phyloP scores from a whole-genome alignment of 2,329 filamentous ascomycete genomes.

The Helminthosporium solani region DNA sequence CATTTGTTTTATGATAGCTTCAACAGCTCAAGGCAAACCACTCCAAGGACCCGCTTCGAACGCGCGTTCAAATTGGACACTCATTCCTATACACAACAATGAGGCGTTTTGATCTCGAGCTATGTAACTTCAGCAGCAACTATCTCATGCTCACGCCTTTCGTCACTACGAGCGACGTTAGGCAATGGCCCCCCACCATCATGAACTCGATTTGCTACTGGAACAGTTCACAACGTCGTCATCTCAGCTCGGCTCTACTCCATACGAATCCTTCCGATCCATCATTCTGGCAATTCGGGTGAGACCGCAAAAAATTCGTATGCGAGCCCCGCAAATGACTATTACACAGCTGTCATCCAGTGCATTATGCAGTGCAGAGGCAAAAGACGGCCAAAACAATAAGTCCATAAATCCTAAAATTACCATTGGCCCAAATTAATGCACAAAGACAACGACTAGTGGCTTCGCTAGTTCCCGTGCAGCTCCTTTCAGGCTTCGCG shows the following conservation, averaged over 20 bases:
- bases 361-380: constrained; percentile 20
- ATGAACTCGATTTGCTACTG: constrained; percentile 1
- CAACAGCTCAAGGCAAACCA: background rate
- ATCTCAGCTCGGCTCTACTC: constrained; percentile 13
- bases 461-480: constrained; percentile 22
- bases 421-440: constrained; percentile 24
- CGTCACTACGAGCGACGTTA: background rate
- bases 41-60: no score
- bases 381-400: constrained; percentile 17
- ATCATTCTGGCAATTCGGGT: constrained; percentile 11
- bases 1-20: no score
- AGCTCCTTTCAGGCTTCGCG: constrained; percentile 16
- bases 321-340: constrained; percentile 15
- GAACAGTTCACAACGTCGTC: constrained; percentile 12
- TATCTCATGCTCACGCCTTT: background rate
- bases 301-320: constrained; percentile 8
- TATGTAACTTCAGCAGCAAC: no score
- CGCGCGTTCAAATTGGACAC: no score
- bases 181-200: constrained; percentile 6
- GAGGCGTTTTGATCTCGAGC: no score
- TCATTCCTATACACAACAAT: no score
- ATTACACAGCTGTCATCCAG: constrained; percentile 14
- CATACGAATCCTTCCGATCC: constrained; percentile 8
- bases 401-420: constrained; percentile 19
- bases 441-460: constrained; percentile 15